Evolutionary conservation across 1,284 basidiomycete species (phyloP), one percentile per base, ranked within the genome.

Genomic region (Apiotrichum akiyoshidainum): DNA sequence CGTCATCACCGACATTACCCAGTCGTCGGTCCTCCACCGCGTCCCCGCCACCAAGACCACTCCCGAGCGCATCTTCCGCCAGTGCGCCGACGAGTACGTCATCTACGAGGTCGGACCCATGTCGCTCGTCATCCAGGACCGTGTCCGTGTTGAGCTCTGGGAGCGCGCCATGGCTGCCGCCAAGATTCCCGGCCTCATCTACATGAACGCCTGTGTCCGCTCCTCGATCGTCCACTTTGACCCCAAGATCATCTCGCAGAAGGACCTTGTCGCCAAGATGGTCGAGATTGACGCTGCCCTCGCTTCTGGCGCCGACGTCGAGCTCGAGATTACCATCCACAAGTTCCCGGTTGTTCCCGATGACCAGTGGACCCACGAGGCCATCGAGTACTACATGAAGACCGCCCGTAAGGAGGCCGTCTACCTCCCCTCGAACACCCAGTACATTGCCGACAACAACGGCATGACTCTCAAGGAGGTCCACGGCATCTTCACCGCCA

Each of bases 371-470:
- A 83, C 75, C 48, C 75, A 74, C 13, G 83, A 84, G n/a, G 83
- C 85, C 7, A 75, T 87, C 40, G 69, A 81, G 49, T 78, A 80
- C 53, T 87, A 87, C 69, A 84, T 84, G 62, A 60, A 64, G 59
- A 60, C 64, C 4, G 58, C 59, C 10, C 62, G 65, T 40, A 64
- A 66, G 54, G 65, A 66, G 58, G 86, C 86, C 0, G 83, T 83
- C 3, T 88, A 88, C 68, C 74, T 88, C 0, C 86, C 86, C 0
- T 84, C 83, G 68, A 88, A 88, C 66, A 73, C 85, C 26, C 82
- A 85, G 51, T 87, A 88, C 65, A 78, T 88, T 2, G 85, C 85
- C 0, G 77, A 73, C 40, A 86, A 85, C 51, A 88, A 86, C 64
- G 68, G 65, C 44, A 55, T 47, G 54, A 54, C 51, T 2, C 46